These are phyloP conservation scores for Quercus phellos DNA, from an alignment of 331 rosid species.

Conservation along the genomic window DNA sequence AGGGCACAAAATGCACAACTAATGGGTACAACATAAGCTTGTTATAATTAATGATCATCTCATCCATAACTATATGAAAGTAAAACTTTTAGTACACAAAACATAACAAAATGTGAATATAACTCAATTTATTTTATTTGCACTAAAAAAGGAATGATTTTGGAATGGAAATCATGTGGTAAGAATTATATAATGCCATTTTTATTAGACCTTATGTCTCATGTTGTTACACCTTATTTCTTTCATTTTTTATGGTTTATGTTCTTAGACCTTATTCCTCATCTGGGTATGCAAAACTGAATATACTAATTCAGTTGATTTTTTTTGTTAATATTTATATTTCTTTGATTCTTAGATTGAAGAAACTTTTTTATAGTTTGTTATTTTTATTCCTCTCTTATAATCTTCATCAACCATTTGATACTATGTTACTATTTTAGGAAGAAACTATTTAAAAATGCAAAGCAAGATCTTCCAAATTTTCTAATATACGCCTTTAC, in stretches of 20 bases:
- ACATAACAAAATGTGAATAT: no score
- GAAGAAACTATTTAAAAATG: not conserved
- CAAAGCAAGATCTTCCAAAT: not conserved
- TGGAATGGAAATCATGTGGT: no score
- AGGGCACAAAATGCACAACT: no score
- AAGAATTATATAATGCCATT: no score
- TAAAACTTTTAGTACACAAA: no score
- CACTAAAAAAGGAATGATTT: no score
- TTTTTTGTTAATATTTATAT: not conserved
- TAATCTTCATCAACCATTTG: not conserved
- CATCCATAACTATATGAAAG: no score
- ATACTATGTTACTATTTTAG: not conserved
- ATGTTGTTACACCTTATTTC: no score
- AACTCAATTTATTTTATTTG: no score
- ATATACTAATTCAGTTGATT: not conserved
- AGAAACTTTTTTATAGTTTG: not conserved
- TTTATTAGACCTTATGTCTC: no score
- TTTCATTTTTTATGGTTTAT: not conserved
- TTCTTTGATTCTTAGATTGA: not conserved
- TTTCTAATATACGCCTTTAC: conserved; percentile 18
- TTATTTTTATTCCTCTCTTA: not conserved
- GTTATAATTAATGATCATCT: no score
- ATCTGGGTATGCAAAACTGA: not conserved
- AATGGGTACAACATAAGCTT: no score
- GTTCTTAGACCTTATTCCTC: not conserved